Evolutionary conservation across 768 basidiomycete genomes (phyloP).

Genomic region (Coprinellus micaceus): DNA sequence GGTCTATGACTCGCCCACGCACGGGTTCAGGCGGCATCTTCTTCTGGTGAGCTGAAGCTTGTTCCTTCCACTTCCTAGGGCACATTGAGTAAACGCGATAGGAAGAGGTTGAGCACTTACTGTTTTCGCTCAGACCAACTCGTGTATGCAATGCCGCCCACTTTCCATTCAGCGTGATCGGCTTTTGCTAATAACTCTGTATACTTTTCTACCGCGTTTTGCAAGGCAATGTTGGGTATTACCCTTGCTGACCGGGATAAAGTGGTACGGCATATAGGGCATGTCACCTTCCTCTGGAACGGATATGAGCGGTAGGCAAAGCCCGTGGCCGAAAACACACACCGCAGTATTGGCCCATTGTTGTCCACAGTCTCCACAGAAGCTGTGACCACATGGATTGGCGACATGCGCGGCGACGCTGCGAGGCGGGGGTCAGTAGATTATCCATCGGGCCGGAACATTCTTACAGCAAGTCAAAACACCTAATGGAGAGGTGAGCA

Average conservation of each 20-base stretch:
- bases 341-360: conserved; percentile 58
- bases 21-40: background rate
- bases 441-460: background rate
- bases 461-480: conserved; percentile 67
- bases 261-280: conserved; percentile 56
- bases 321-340: conserved; percentile 15
- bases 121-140: conserved; percentile 55
- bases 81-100: background rate
- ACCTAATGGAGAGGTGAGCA: conserved; percentile 38
- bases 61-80: conserved; percentile 14
- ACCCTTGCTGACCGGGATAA: conserved; percentile 42
- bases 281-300: conserved; percentile 35
- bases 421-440: background rate
- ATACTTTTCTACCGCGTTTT: conserved; percentile 59
- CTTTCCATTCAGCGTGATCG: conserved; percentile 51
- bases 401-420: conserved; percentile 61
- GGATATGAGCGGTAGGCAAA: conserved; percentile 19
- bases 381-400: conserved; percentile 73
- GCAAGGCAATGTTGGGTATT: conserved; percentile 62
- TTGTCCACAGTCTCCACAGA: conserved; percentile 65
- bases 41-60: background rate
- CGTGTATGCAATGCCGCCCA: conserved; percentile 38
- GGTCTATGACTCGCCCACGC: background rate
- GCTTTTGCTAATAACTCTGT: conserved; percentile 43
- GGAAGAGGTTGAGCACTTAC: conserved; percentile 34